A percentile compares a stretch with the other conserved stretches of the same genome.
Conservation (phyloP, 148 eudicot genomes). For the Bassia scoparia region DNA sequence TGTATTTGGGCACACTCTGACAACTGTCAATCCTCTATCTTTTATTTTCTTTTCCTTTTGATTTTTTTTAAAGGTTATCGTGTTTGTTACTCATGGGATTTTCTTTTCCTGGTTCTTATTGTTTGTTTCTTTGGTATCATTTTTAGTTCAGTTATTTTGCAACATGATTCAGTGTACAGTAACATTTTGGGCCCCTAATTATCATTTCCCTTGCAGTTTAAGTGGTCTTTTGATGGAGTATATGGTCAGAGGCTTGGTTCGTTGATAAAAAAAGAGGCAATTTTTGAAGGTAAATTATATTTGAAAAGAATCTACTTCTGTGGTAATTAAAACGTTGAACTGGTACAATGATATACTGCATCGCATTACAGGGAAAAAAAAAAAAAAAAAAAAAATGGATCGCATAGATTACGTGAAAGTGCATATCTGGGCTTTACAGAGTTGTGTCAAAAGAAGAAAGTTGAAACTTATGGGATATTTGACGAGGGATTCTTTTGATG, state of each 20-base stretch:
- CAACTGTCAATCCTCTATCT: too few relatives aligned
- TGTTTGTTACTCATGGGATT: too few relatives aligned
- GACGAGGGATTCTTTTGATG: constrained; percentile 90
- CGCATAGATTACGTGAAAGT: constrained; percentile 98
- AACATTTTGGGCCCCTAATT: constrained; percentile 14
- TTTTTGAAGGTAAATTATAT: constrained; percentile 67
- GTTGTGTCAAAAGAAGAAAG: constrained; percentile 79
- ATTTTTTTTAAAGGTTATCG: too few relatives aligned
- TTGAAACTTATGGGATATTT: constrained; percentile 69
- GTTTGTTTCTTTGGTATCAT: neutral
- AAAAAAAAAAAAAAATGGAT: too few relatives aligned
- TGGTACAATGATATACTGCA: too few relatives aligned
- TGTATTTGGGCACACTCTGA: too few relatives aligned
- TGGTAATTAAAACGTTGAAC: too few relatives aligned
- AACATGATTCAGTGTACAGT: constrained; percentile 11
- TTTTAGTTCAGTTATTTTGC: neutral
- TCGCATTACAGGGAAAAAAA: constrained; percentile 50
- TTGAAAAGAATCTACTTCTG: neutral
- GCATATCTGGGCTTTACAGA: constrained; percentile 93
- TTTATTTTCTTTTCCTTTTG: too few relatives aligned
- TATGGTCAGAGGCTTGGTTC: constrained; percentile 98
- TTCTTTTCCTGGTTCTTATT: too few relatives aligned
- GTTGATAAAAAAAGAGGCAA: constrained; percentile 97
- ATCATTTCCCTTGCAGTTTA: constrained; percentile 51
- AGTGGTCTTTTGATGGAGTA: constrained; percentile 91